Evolutionary conservation across 2,329 filamentous ascomycete species (phyloP).

Genomic region (Harringtonia aguacate): DNA sequence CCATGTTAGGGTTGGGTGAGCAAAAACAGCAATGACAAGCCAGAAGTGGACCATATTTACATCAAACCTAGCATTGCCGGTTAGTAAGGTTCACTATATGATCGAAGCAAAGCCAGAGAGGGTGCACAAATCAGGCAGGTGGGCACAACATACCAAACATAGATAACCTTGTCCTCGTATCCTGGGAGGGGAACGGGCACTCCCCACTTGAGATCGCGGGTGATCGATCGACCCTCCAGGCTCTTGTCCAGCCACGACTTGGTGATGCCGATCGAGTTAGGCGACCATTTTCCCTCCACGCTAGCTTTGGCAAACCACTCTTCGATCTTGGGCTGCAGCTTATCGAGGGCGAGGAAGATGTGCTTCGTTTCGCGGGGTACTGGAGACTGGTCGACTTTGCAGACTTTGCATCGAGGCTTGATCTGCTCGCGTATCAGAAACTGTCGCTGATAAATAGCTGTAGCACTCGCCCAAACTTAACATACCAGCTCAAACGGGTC

Average conservation of each 20-base stretch:
- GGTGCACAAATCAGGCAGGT: neutral
- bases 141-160: slow-evolving; percentile 47
- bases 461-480: neutral
- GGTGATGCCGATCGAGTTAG: slow-evolving; percentile 66
- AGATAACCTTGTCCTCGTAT: slow-evolving; percentile 62
- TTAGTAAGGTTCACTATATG: neutral
- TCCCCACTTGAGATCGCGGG: slow-evolving; percentile 88
- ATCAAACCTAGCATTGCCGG: slow-evolving; percentile 6
- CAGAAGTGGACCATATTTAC: neutral
- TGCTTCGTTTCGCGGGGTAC: slow-evolving; percentile 78
- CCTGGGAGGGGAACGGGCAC: slow-evolving; percentile 42
- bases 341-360: slow-evolving; percentile 78
- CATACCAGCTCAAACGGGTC: slow-evolving; percentile 54
- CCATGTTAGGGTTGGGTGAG: neutral
- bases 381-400: slow-evolving; percentile 79
- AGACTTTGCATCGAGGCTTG: slow-evolving; percentile 90
- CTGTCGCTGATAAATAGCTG: too few species aligned
- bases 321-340: slow-evolving; percentile 65
- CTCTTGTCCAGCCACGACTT: slow-evolving; percentile 76
- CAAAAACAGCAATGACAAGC: neutral
- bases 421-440: slow-evolving; percentile 25
- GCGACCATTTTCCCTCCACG: slow-evolving; percentile 64
- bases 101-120: too few species aligned
- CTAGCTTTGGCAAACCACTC: slow-evolving; percentile 68
- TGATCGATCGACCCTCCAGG: slow-evolving; percentile 78